phyloP scores from a whole-genome alignment of 1,284 basidiomycete species.

The Irpex sp. region DNA sequence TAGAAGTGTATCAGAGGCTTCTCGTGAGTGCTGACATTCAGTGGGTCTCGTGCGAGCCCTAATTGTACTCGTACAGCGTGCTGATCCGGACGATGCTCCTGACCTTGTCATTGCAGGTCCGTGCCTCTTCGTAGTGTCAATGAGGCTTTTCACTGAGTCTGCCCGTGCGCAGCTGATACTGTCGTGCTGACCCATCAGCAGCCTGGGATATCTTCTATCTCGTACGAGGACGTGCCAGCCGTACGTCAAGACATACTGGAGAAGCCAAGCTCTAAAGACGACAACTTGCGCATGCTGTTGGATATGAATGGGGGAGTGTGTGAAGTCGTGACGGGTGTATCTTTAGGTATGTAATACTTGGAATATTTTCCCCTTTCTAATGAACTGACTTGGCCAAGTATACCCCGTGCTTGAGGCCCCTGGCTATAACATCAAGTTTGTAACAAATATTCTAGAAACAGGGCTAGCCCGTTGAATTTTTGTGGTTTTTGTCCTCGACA shows the following conservation, averaged over 20 bases:
- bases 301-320: conserved; percentile 84
- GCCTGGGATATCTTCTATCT: conserved; percentile 49
- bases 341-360: conserved; percentile 53
- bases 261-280: conserved; percentile 79
- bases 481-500: conserved; percentile 23
- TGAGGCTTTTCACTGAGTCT: not conserved
- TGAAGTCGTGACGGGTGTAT: conserved; percentile 90
- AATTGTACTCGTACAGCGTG: conserved; percentile 30
- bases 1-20: conserved; percentile 88
- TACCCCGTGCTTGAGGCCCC: conserved; percentile 84
- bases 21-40: conserved; percentile 49
- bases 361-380: not conserved
- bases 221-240: conserved; percentile 43
- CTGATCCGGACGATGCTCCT: conserved; percentile 80
- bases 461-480: too few species aligned
- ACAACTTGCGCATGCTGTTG: conserved; percentile 86
- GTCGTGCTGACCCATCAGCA: conserved; percentile 81
- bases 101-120: conserved; percentile 91
- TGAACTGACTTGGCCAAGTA: conserved; percentile 37
- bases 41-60: not conserved
- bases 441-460: not conserved
- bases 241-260: conserved; percentile 76
- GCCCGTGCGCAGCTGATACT: conserved; percentile 71
- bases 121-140: conserved; percentile 15
- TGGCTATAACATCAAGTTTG: conserved; percentile 81